A percentile compares a stretch with the other conserved stretches of the same genome.
phyloP scores from a whole-genome alignment of 805 yeast species.

The Scheffersomyces ergatensis region DNA sequence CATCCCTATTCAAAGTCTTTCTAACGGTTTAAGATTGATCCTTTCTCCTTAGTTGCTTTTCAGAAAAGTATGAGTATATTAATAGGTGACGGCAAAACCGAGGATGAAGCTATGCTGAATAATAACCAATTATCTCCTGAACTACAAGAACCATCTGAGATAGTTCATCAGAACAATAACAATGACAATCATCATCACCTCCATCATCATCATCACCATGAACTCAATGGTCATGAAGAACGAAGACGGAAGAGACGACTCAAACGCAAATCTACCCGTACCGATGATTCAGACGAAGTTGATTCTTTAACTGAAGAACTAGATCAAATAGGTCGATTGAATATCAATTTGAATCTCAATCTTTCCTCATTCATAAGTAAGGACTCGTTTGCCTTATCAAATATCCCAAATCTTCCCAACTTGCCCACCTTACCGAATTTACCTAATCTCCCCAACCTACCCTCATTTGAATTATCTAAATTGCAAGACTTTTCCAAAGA shows the following conservation, averaged over 20 bases:
- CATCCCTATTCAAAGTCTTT: too few species aligned
- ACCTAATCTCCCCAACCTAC: slow-evolving; percentile 13
- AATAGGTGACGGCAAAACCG: neutral
- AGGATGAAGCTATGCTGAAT: neutral
- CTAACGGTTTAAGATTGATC: too few species aligned
- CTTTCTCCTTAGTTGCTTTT: too few species aligned
- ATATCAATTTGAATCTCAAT: slow-evolving; percentile 23
- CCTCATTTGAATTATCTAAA: slow-evolving; percentile 19
- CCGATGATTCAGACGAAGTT: slow-evolving; percentile 13
- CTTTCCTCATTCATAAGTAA: slow-evolving; percentile 12
- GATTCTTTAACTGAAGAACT: slow-evolving; percentile 46
- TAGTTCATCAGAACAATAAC: neutral
- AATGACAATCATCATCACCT: neutral
- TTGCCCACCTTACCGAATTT: slow-evolving; percentile 18
- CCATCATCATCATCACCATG: neutral
- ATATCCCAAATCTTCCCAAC: slow-evolving; percentile 16
- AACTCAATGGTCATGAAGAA: neutral
- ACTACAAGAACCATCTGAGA: too few species aligned
- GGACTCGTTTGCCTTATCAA: slow-evolving; percentile 13
- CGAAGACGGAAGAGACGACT: slow-evolving; percentile 3
- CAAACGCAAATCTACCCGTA: neutral
- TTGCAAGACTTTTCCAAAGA: slow-evolving; percentile 27
- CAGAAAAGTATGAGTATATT: neutral
- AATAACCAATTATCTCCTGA: neutral
- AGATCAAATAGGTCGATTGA: slow-evolving; percentile 50